phyloP scores from a whole-genome alignment of 139 green algal genomes.

The Chlamydomonas eustigma region DNA sequence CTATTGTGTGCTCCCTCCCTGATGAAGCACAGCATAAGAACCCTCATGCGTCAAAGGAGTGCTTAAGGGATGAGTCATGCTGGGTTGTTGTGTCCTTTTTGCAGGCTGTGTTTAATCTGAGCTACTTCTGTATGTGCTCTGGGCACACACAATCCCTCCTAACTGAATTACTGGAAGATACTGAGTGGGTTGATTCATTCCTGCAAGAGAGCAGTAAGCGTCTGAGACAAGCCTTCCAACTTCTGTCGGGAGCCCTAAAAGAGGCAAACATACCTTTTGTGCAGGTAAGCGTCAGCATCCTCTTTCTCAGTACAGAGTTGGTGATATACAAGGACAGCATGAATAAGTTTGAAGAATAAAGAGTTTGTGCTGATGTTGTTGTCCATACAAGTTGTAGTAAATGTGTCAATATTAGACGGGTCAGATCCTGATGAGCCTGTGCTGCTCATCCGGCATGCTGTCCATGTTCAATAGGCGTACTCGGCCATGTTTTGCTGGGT shows the following conservation, averaged over 20 bases:
- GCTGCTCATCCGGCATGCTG: too few species aligned
- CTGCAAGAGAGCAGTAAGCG: conserved; percentile 45
- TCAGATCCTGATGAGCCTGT: too few species aligned
- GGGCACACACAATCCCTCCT: conserved; percentile 27
- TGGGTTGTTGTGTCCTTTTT: not conserved
- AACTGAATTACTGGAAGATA: conserved; percentile 47
- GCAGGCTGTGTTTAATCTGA: conserved; percentile 4
- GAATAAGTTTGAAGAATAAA: too few species aligned
- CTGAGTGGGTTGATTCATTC: conserved; percentile 46
- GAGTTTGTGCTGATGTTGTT: too few species aligned
- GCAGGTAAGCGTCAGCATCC: not conserved
- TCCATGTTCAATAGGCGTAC: conserved; percentile 21
- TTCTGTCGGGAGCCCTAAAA: conserved; percentile 18
- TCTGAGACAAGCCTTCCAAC: conserved; percentile 44
- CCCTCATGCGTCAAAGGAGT: too few species aligned
- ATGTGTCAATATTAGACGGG: too few species aligned
- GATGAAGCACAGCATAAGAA: too few species aligned
- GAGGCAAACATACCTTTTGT: not conserved
- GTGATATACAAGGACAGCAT: conserved; percentile 29
- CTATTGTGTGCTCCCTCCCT: too few species aligned
- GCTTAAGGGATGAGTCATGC: too few species aligned
- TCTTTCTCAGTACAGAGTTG: not conserved
- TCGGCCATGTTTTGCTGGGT: conserved; percentile 75
- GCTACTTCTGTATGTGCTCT: not conserved
- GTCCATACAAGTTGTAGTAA: too few species aligned